Evolutionary conservation across 2,329 filamentous ascomycete species (phyloP).

Genomic region (Colletotrichum sp.): DNA sequence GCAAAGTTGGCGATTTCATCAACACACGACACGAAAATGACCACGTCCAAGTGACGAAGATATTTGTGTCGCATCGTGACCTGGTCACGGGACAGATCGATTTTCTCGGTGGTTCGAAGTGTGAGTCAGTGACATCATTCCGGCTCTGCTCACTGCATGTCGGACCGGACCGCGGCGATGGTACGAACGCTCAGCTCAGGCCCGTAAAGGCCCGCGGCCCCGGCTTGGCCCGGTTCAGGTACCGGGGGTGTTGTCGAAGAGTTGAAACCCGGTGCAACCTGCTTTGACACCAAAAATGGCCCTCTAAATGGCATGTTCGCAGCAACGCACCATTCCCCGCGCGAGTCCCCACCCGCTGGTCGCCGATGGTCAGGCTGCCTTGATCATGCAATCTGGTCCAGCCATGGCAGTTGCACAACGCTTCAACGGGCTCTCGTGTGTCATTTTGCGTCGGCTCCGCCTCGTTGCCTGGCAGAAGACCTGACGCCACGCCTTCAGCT

Average conservation of each 20-base stretch:
- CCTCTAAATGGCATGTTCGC: not conserved
- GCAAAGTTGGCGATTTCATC: not conserved
- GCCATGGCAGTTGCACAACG: not conserved
- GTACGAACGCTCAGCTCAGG: not conserved
- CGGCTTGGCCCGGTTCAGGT: not conserved
- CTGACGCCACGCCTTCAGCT: constrained; percentile 4
- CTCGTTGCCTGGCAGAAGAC: not conserved
- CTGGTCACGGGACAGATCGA: not conserved
- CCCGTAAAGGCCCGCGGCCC: not conserved
- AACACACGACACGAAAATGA: not conserved
- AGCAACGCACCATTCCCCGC: not conserved
- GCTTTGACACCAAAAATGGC: not conserved
- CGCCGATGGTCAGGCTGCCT: not conserved
- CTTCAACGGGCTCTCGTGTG: not conserved
- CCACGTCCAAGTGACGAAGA: not conserved
- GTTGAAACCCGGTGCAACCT: not conserved
- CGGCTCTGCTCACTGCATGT: not conserved
- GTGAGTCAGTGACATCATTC: constrained; percentile 4
- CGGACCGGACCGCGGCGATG: constrained; percentile 4
- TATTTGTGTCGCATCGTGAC: not conserved
- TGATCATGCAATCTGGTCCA: not conserved
- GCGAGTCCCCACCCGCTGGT: not conserved
- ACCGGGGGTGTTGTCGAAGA: not conserved
- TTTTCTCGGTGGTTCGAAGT: not conserved
- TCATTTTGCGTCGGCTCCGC: not conserved